Evolutionary conservation across 129 eudicot genomes (phyloP), one percentile per base, ranked within the genome.

Genomic region (Artemisia annua): DNA sequence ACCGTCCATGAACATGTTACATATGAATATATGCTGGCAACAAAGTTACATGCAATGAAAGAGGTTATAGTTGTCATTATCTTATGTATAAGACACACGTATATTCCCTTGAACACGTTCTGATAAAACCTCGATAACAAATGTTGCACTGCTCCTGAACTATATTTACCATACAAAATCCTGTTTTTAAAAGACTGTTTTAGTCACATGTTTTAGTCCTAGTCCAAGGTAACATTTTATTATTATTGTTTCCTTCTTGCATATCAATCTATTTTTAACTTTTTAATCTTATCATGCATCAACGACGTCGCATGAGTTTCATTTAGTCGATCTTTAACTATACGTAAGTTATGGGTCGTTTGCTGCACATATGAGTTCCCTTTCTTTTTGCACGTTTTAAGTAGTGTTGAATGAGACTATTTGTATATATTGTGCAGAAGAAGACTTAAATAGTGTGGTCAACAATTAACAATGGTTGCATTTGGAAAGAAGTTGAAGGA

Each of bases 401-500:
- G 18, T 52, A 52, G 57, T 3, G 17, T 1, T 52, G 57, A 16
- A 14, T 16, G n/a, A 52, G 17, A 12, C n/a, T n/a, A 6, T 3
- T 0, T 52, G 3, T 52, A 3, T 52, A 12, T 52, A 20, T 60
- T 60, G 15, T 11, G 15, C 26, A 22, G 26, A 22, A 72, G 79
- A 63, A 64, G 59, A 69, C 43, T 48, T 68, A 16, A 46, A 35
- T 74, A 55, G 63, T 69, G 72, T 52, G 72, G 51, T 71, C 58
- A 61, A 61, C 66, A 22, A 13, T 26, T 28, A 26, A 61, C 39
- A 73, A 87, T 87, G 93, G 93, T 87, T 67, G 87, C 89, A 75
- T 87, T 87, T 80, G 89, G 93, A 71, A 87, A 87, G 72, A 87
- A 85, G 89, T 73, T 87, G 72, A 82, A 79, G 72, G 87, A 83